These are phyloP conservation scores for Didymosphaeria variabile DNA, from an alignment of 2,329 filamentous ascomycete genomes.

Conservation along the genomic window DNA sequence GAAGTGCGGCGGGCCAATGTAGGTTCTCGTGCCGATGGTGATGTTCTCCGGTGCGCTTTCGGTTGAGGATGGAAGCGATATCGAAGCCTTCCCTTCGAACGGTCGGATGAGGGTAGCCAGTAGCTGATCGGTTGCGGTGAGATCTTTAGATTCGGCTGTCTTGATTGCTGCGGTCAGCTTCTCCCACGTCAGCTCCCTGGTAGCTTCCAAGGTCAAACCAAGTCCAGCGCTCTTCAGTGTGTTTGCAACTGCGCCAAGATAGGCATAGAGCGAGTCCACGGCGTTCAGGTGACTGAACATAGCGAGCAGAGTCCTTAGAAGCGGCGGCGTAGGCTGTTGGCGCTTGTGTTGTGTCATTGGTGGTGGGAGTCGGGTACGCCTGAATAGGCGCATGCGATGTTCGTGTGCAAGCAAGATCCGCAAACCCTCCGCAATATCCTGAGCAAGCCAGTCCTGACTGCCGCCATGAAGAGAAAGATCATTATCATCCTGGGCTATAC, in stretches of 20 bases:
- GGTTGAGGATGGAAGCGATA: slow-evolving; percentile 36
- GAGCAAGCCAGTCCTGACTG: slow-evolving; percentile 62
- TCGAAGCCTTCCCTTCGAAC: slow-evolving; percentile 38
- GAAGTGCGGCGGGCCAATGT: slow-evolving; percentile 44
- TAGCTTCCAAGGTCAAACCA: slow-evolving; percentile 34
- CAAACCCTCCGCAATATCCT: slow-evolving; percentile 72
- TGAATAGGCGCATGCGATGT: slow-evolving; percentile 77
- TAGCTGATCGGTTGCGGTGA: slow-evolving; percentile 44
- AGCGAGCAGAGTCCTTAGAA: slow-evolving; percentile 67
- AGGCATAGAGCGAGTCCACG: slow-evolving; percentile 46
- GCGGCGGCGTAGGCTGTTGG: slow-evolving; percentile 60
- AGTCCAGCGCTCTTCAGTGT: slow-evolving; percentile 43
- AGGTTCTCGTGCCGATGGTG: slow-evolving; percentile 41
- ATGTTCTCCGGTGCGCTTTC: slow-evolving; percentile 34
- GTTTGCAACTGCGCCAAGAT: slow-evolving; percentile 35
- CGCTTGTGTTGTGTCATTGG: slow-evolving; percentile 63
- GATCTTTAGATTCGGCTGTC: slow-evolving; percentile 33
- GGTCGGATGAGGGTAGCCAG: slow-evolving; percentile 40
- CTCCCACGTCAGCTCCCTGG: slow-evolving; percentile 38
- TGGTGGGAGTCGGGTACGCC: slow-evolving; percentile 71
- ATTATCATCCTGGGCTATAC: slow-evolving; percentile 68
- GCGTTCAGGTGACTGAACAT: slow-evolving; percentile 60
- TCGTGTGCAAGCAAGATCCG: slow-evolving; percentile 80
- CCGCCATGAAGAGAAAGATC: slow-evolving; percentile 28
- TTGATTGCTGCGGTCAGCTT: slow-evolving; percentile 39